Evolutionary conservation across 768 basidiomycete species (phyloP).

Genomic region (Cystobasidium onofrii): DNA sequence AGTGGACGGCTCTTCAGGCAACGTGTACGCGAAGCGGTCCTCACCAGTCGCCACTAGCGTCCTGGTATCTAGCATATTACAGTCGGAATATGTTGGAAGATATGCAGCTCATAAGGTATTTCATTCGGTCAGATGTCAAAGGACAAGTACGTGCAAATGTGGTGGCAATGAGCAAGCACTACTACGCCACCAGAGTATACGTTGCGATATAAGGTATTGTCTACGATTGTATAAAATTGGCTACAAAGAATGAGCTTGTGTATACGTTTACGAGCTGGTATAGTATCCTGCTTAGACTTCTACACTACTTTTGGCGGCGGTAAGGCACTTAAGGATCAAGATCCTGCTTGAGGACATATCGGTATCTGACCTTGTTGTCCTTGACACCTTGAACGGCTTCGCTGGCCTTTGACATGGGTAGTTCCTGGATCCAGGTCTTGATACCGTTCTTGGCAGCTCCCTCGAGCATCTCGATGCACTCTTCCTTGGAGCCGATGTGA

Average conservation of each 20-base stretch:
- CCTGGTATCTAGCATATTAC: neutral
- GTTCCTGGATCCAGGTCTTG: conserved; percentile 48
- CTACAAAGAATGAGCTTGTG: neutral
- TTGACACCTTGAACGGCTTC: conserved; percentile 29
- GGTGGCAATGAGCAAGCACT: no score
- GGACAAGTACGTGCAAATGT: no score
- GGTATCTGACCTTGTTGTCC: conserved; percentile 27
- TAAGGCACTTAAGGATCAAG: conserved; percentile 6
- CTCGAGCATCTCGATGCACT: conserved; percentile 55
- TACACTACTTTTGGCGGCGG: neutral
- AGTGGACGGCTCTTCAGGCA: neutral
- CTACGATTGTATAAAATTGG: neutral
- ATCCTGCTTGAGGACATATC: conserved; percentile 19
- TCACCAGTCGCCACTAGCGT: neutral
- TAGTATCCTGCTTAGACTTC: neutral
- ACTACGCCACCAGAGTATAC: no score
- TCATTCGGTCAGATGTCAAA: no score
- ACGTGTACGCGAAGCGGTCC: neutral
- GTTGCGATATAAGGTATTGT: neutral
- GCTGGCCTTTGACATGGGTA: conserved; percentile 36
- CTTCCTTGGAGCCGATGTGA: conserved; percentile 56
- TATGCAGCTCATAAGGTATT: neutral
- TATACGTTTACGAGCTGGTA: neutral
- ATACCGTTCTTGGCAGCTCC: conserved; percentile 55
- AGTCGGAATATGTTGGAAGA: neutral